A percentile compares a stretch with the other conserved stretches of the same genome.
phyloP scores from a whole-genome alignment of 208 protist genomes.

The Trypanosoma platydactyli region DNA sequence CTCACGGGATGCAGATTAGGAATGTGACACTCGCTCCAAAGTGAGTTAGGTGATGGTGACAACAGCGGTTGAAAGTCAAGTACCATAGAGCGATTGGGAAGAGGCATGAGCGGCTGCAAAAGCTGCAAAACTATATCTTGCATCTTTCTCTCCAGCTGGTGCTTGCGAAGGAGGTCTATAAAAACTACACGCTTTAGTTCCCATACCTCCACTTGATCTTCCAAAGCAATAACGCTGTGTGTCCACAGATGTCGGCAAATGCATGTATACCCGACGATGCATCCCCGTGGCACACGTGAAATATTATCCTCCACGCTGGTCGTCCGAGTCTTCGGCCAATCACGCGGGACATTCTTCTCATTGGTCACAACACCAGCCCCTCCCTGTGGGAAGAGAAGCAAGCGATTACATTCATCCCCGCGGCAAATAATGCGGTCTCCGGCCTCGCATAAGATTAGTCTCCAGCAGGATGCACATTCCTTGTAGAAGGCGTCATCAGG shows the following conservation, averaged over 20 bases:
- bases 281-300: slow-evolving; percentile 44
- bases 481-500: slow-evolving; percentile 32
- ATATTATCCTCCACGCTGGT: neutral
- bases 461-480: slow-evolving; percentile 44
- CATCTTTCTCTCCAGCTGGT: slow-evolving; percentile 52
- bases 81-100: slow-evolving; percentile 16
- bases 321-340: neutral
- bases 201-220: slow-evolving; percentile 73
- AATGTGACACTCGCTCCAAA: slow-evolving; percentile 64
- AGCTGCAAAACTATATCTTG: slow-evolving; percentile 62
- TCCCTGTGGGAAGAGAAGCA: slow-evolving; percentile 69
- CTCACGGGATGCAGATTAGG: slow-evolving; percentile 70
- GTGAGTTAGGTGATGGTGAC: slow-evolving; percentile 60
- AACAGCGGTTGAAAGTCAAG: slow-evolving; percentile 78
- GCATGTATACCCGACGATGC: slow-evolving; percentile 79
- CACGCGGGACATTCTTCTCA: slow-evolving; percentile 30
- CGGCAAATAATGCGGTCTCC: slow-evolving; percentile 51
- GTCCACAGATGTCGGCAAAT: slow-evolving; percentile 75
- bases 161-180: slow-evolving; percentile 57
- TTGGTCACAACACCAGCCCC: slow-evolving; percentile 50
- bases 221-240: slow-evolving; percentile 56
- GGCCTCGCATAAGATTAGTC: slow-evolving; percentile 35
- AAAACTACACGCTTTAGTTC: slow-evolving; percentile 59
- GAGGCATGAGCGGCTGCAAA: slow-evolving; percentile 58
- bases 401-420: slow-evolving; percentile 75